Evolutionary conservation across 306 rosid species (phyloP), one percentile per base, ranked within the genome.

Genomic region (Malus sieversii): DNA sequence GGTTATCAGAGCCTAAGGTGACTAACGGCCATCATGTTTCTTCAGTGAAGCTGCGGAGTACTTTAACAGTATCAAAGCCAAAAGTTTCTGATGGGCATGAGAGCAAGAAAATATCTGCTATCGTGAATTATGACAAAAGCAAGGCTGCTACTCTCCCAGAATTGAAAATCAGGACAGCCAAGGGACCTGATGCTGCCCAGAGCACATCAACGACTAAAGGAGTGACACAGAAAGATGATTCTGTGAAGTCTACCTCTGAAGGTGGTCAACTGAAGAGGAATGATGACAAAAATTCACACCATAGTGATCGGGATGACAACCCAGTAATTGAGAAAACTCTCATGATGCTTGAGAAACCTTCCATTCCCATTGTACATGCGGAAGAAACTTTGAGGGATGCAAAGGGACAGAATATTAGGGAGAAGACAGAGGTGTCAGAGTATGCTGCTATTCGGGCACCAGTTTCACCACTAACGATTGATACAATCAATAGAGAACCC

Each of bases 1-100:
- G 99, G 82, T 84, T 92, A 77, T 96, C 99, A 58, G 99, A 92
- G 81, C 99, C 98, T 52, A 96, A 92, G 85, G 78, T 89, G 84
- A 80, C 79, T 77, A 73, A 76, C 32, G 33, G 71, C 81, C 83
- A 59, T 85, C 96, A 80, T 45, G 77, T 78, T 75, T 66, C 96
- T 77, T 78, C 93, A 15, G 85, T 71, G 65, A 95, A 84, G 78
- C 80, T 82, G 53, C 82, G 58, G 62, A 83, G 71, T 64, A 44
- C 76, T 9, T 86, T 82, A 77, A 74, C 84, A 59, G 62, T 55
- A 70, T 76, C 87, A 23, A 92, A 89, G 79, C 73, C 82, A 57
- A 92, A 90, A 82, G 75, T 75, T 72, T 78, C 82, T 68, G 86
- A 81, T 73, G 96, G 77, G 53, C 82, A 89, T 22, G 97, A 92